Base-by-base conservation (phyloP, 2,329 filamentous ascomycete genomes). In the Pyrenophora teres region DNA sequence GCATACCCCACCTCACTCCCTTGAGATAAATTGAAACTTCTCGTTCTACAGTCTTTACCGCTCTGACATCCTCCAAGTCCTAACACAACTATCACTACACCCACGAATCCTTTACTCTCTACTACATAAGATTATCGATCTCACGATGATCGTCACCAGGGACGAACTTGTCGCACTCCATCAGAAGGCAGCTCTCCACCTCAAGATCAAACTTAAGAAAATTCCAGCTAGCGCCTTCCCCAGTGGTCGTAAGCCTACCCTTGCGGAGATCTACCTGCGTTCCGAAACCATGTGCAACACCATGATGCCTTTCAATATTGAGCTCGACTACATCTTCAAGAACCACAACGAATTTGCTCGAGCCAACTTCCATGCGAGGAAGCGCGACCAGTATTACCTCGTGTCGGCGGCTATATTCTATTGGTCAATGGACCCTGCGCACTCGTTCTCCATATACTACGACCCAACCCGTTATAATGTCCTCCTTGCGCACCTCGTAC, bases 391-490 rank as follows among this genome's bases (percentile, higher is more conserved):
- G n/a, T 21, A 48, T 6, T 18, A 44, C 10, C 13, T 35, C 6
- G 12, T 48, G 13, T 32, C 25, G 3, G 35, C 45, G 12, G 40
- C 45, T 1, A 53, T 45, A n/a, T 53, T 27, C 30, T 43, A 49
- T 15, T 50, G 51, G 51, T 15, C 46, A 21, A 36, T 50, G 27
- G 46, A 49, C 42, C 21, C 32, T n/a, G 18, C 23, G 4, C 51
- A 50, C 23, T 54, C 51, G 3, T 40, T 54, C 37, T 49, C 51
- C 16, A 31, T 13, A 18, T 21, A 10, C 3, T 37, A 50, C 33
- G n/a, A 25, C 6, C 36, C 46, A 1, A 23, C 46, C 10, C 41
- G 51, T 10, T 42, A 37, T 37, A 54, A 54, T 36, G 15, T 50
- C 6, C 25, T 52, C 6, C 44, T 51, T 5, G 38, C 43, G 1